These are phyloP conservation scores for Dalbergia oliveri DNA, from an alignment of 306 rosid genomes.

Conservation along the genomic window DNA sequence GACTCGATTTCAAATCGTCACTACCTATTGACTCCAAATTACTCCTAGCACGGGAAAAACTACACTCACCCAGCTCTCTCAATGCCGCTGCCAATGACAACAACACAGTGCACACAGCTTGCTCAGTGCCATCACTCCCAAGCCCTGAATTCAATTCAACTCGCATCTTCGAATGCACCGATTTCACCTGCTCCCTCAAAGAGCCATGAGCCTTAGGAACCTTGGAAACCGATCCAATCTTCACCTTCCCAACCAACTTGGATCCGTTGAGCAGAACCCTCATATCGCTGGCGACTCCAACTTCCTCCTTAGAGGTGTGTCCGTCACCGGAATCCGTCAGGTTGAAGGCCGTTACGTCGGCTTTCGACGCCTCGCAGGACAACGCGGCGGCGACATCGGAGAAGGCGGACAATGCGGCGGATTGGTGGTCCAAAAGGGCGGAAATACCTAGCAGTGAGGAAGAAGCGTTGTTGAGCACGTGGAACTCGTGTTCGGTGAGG, in stretches of 20 bases:
- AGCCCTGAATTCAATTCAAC: conserved; percentile 71
- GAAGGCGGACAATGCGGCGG: conserved; percentile 58
- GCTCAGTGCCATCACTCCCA: conserved; percentile 49
- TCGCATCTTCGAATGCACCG: conserved; percentile 67
- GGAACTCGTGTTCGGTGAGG: conserved; percentile 62
- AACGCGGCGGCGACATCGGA: conserved; percentile 72
- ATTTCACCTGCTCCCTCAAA: conserved; percentile 66
- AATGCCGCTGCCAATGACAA: conserved; percentile 61
- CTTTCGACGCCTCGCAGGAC: conserved; percentile 83
- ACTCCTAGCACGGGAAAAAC: conserved; percentile 58
- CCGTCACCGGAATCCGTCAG: conserved; percentile 87
- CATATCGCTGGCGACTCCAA: conserved; percentile 76
- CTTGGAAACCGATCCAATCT: conserved; percentile 46
- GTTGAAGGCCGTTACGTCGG: conserved; percentile 67
- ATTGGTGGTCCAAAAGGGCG: conserved; percentile 69
- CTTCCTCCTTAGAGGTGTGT: conserved; percentile 69
- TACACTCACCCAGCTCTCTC: conserved; percentile 62
- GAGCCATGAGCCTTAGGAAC: conserved; percentile 70
- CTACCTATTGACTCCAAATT: conserved; percentile 52
- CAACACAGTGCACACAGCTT: conserved; percentile 53
- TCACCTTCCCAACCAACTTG: conserved; percentile 75
- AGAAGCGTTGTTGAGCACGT: conserved; percentile 44
- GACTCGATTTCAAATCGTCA: conserved; percentile 38
- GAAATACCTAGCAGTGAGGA: conserved; percentile 57
- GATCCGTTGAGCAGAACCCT: conserved; percentile 84